phyloP scores from a whole-genome alignment of 495 filamentous ascomycete species.

The Bryoglossum gracile region DNA sequence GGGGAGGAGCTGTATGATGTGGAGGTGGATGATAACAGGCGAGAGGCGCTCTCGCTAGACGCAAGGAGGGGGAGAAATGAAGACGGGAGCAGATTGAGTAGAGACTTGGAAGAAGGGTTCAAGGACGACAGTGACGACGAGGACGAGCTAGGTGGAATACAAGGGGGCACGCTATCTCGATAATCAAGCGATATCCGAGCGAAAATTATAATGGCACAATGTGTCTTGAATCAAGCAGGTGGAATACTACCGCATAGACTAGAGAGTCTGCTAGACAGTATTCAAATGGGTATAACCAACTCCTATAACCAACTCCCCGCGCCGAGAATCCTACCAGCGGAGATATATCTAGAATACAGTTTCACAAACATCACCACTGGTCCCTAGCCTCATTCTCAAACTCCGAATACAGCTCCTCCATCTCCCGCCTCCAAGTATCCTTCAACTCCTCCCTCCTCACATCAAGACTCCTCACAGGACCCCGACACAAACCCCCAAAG shows the following conservation, averaged over 20 bases:
- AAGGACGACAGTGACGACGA: slow-evolving; percentile 75
- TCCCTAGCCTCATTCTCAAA: slow-evolving; percentile 5
- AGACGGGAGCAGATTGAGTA: slow-evolving; percentile 56
- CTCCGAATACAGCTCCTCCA: slow-evolving; percentile 39
- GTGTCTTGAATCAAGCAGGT: no score
- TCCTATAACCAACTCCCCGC: not conserved
- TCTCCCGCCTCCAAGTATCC: slow-evolving; percentile 32
- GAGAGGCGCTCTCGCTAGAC: slow-evolving; percentile 34
- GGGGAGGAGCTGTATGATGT: slow-evolving; percentile 59
- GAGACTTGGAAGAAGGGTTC: slow-evolving; percentile 79
- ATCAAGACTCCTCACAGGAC: slow-evolving; percentile 22
- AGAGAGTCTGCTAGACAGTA: no score
- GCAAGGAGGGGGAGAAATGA: slow-evolving; percentile 26
- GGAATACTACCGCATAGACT: no score
- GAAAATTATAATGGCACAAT: no score
- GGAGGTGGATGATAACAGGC: slow-evolving; percentile 48
- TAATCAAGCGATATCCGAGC: slow-evolving; percentile 1
- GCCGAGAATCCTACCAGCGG: not conserved
- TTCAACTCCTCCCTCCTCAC: slow-evolving; percentile 27
- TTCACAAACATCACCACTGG: slow-evolving; percentile 1
- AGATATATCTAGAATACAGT: not conserved
- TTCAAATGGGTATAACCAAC: not conserved
- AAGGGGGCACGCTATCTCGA: slow-evolving; percentile 3
- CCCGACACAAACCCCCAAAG: slow-evolving; percentile 10
- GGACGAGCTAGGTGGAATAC: slow-evolving; percentile 27